A percentile compares a stretch with the other conserved stretches of the same genome.
phyloP scores from a whole-genome alignment of 495 filamentous ascomycete species.

The Aeminium ludgeri region DNA sequence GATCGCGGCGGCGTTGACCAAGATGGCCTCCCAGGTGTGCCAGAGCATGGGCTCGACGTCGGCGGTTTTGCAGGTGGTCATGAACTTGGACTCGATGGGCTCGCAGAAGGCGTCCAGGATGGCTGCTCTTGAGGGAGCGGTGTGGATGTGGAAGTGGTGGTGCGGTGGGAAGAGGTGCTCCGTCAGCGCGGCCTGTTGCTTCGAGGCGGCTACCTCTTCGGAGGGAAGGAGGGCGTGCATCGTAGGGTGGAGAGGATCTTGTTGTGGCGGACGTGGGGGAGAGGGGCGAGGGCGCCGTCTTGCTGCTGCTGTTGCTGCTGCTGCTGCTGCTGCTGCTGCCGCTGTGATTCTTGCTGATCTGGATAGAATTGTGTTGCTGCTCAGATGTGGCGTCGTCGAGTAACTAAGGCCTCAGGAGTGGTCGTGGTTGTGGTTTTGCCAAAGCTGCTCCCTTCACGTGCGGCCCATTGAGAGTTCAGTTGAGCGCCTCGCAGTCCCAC shows the following conservation, averaged over 20 bases:
- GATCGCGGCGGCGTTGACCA: neutral
- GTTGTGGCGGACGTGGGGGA: too few species aligned
- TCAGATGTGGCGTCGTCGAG: too few species aligned
- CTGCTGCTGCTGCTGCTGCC: too few species aligned
- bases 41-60: neutral
- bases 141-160: neutral
- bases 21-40: neutral
- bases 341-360: too few species aligned
- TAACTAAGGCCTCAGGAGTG: too few species aligned
- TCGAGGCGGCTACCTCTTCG: neutral
- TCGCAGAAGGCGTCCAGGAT: neutral
- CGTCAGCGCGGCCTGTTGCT: neutral
- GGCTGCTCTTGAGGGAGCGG: neutral
- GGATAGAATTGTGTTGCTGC: too few species aligned
- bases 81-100: neutral
- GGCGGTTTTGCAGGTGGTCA: neutral
- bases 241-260: neutral
- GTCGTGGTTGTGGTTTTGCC: too few species aligned
- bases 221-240: neutral
- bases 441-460: too few species aligned
- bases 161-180: neutral
- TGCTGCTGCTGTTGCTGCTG: too few species aligned
- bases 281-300: too few species aligned
- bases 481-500: too few species aligned
- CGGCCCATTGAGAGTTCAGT: too few species aligned